phyloP scores from a whole-genome alignment of 768 basidiomycete species.

The Boletus pseudopeckii region DNA sequence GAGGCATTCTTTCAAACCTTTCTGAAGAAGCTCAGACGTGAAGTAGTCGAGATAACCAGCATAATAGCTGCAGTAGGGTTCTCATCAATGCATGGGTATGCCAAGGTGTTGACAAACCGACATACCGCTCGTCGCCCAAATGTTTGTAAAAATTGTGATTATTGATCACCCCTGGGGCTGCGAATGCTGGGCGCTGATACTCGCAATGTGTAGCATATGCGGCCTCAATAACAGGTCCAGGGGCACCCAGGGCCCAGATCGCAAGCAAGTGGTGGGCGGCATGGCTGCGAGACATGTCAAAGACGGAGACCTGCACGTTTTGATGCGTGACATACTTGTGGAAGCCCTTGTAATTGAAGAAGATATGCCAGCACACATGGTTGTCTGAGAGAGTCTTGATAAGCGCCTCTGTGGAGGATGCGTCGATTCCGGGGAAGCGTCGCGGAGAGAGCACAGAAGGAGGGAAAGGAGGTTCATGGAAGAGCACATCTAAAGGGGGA shows the following conservation, averaged over 20 bases:
- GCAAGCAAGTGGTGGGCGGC: constrained; percentile 55
- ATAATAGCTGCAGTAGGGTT: constrained; percentile 45
- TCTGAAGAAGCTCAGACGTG: constrained; percentile 37
- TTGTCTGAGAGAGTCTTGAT: constrained; percentile 45
- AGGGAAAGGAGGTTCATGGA: constrained; percentile 25
- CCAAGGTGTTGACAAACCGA: background rate
- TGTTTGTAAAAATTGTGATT: constrained; percentile 49
- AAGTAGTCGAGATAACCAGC: constrained; percentile 59
- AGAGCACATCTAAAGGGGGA: constrained; percentile 18
- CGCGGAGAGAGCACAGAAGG: constrained; percentile 33
- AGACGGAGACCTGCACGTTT: constrained; percentile 5
- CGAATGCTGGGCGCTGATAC: constrained; percentile 37
- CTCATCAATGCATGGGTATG: background rate
- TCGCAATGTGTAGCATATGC: constrained; percentile 41
- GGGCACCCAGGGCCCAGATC: constrained; percentile 58
- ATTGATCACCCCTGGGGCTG: constrained; percentile 19
- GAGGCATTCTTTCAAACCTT: constrained; percentile 42
- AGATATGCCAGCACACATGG: constrained; percentile 51
- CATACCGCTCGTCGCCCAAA: constrained; percentile 55
- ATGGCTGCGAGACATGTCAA: constrained; percentile 41
- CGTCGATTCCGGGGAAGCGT: constrained; percentile 34
- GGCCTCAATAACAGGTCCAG: constrained; percentile 37
- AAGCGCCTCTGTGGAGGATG: constrained; percentile 39
- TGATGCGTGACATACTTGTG: constrained; percentile 27
- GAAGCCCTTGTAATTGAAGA: constrained; percentile 42